Evolutionary conservation across 2,329 filamentous ascomycete species (phyloP).

Genomic region (Sporothrix globosa): DNA sequence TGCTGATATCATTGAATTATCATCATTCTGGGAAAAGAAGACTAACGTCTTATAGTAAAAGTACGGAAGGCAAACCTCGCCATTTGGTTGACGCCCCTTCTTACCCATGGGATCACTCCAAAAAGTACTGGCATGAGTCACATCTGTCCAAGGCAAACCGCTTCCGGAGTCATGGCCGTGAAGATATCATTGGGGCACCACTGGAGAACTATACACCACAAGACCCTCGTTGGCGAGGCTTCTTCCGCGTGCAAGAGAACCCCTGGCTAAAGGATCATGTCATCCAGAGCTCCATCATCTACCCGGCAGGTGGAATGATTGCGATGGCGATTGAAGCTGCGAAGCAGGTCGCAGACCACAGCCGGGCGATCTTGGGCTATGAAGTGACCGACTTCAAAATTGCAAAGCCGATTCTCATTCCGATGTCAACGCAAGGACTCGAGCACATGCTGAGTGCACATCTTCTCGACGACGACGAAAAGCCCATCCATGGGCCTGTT

Average conservation of each 20-base stretch:
- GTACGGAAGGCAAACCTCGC: neutral
- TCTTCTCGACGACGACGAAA: constrained; percentile 32
- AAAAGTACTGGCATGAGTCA: constrained; percentile 47
- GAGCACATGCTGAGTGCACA: constrained; percentile 56
- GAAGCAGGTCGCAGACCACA: constrained; percentile 37
- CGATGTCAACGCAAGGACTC: constrained; percentile 44
- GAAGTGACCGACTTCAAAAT: constrained; percentile 36
- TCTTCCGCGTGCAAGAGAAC: constrained; percentile 46
- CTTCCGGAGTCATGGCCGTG: constrained; percentile 39
- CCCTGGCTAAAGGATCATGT: constrained; percentile 55
- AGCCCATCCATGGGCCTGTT: neutral
- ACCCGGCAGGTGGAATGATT: constrained; percentile 46
- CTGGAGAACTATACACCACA: constrained; percentile 38
- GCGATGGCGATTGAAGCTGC: constrained; percentile 48
- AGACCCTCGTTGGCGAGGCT: constrained; percentile 50
- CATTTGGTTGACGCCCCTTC: constrained; percentile 45
- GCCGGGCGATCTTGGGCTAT: constrained; percentile 28
- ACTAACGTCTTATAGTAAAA: neutral
- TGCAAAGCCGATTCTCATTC: constrained; percentile 37
- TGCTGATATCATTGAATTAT: neutral
- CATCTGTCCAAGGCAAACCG: constrained; percentile 42
- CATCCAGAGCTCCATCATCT: constrained; percentile 45
- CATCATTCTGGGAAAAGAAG: neutral
- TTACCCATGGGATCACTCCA: constrained; percentile 49
- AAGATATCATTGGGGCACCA: constrained; percentile 41